Base-by-base conservation (phyloP, 805 yeast genomes). In the Zygotorulaspora chibaensis region DNA sequence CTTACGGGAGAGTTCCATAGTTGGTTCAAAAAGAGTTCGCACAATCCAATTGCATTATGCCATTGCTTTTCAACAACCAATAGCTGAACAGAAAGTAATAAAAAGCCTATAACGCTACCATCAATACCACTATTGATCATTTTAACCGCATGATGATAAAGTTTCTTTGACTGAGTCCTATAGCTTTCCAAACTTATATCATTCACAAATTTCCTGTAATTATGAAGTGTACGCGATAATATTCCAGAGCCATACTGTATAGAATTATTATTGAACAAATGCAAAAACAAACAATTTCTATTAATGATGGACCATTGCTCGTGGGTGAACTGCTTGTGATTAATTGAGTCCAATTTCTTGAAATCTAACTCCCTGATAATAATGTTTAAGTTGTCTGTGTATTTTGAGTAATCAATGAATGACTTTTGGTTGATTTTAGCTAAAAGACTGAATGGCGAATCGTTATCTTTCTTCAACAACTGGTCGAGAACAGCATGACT, bases 401-500 rank as follows among this genome's bases (percentile, higher is more conserved):
- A 62, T 39, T 63, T 65, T 25, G 69, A 63, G n/a, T 59, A 41
- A 47, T 60, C 63, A 35, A 23, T 15, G 43, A 58, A 56, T 8
- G 69, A 51, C 25, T 56, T 49, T 18, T 58, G 38, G 46, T 70
- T 70, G 52, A 58, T 68, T 15, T 58, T 52, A 11, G 64, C 66
- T n/a, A 67, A 38, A 11, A 59, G 43, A 38, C 56, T 54, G 26
- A 67, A 54, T 15, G 63, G 62, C 9, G 68, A 61, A 8, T 51
- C 57, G 11, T 55, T 40, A 6, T 46, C 47, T 9, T 46, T 44
- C 8, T 55, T 47, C n/a, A 77, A 56, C 38, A 63, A 37, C 2
- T 55, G 47, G 0, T 61, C 50, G 40, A 80, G 62, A 0, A 78
- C 57, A 1, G 59, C 51, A 37, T 66, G 51, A 2, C 81, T 66